These are phyloP conservation scores for Candida ortonii DNA, from an alignment of 805 yeast species.

Conservation along the genomic window DNA sequence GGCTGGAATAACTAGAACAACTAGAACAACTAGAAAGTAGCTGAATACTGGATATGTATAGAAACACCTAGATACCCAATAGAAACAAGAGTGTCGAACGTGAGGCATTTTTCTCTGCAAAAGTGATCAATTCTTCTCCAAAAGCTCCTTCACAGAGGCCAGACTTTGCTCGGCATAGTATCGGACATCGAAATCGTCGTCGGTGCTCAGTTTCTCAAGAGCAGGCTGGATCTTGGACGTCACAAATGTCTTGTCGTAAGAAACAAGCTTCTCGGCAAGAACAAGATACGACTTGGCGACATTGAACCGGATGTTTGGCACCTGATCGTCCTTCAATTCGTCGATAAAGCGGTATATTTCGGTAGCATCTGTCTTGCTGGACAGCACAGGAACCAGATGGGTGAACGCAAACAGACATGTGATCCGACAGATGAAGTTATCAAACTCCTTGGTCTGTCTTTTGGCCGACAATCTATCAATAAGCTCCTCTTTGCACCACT, in stretches of 20 bases:
- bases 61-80: background rate
- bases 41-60: conserved; percentile 1
- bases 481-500: conserved; percentile 87
- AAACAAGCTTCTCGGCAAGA: conserved; percentile 51
- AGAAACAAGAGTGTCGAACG: background rate
- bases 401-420: conserved; percentile 88
- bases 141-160: conserved; percentile 16
- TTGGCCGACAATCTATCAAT: conserved; percentile 66
- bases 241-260: conserved; percentile 38
- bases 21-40: too few relatives aligned
- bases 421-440: conserved; percentile 85
- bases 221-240: conserved; percentile 56
- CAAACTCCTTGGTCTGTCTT: conserved; percentile 35
- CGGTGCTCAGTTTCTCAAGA: conserved; percentile 62
- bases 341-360: conserved; percentile 79
- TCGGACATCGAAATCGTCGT: conserved; percentile 85
- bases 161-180: conserved; percentile 67
- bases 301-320: conserved; percentile 94
- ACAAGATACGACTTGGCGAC: conserved; percentile 80
- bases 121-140: conserved; percentile 11
- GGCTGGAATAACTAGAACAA: too few relatives aligned
- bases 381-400: conserved; percentile 72
- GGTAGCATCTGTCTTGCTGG: conserved; percentile 51
- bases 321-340: conserved; percentile 70
- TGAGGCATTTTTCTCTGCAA: background rate